A percentile compares a stretch with the other conserved stretches of the same genome.
These are phyloP conservation scores for Phytophthora europaea DNA, from an alignment of 352 stramenopile genomes.

Conservation along the genomic window DNA sequence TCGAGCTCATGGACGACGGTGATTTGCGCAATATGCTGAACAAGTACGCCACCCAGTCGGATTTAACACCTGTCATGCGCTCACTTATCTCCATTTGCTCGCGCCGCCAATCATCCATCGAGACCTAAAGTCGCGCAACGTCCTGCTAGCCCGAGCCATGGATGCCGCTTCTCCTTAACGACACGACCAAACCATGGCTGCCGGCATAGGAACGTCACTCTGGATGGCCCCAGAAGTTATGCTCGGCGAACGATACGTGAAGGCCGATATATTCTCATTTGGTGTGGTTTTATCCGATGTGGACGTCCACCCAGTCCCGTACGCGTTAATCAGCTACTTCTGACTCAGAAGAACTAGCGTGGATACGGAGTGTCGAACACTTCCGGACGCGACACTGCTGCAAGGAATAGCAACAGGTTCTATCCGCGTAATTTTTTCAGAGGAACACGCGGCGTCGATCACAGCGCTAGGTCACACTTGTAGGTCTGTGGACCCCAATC, in stretches of 20 bases:
- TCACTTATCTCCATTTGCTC: constrained; percentile 49
- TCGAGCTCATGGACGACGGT: constrained; percentile 43
- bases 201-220: background rate
- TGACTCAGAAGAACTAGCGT: background rate
- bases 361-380: background rate
- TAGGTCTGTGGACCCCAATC: background rate
- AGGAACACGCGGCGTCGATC: too few species aligned
- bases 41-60: constrained; percentile 3
- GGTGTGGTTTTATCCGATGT: background rate
- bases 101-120: constrained; percentile 31
- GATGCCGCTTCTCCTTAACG: background rate
- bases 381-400: background rate
- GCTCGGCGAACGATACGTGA: background rate
- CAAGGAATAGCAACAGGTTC: background rate
- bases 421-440: background rate
- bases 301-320: background rate
- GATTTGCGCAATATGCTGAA: constrained; percentile 41
- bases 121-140: constrained; percentile 31
- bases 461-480: background rate
- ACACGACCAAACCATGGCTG: background rate
- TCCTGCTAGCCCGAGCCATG: background rate
- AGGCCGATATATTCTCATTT: background rate
- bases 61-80: constrained; percentile 37
- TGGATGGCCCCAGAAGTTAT: background rate
- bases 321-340: background rate